Evolutionary conservation across 2,329 filamentous ascomycete genomes (phyloP).

Genomic region (Clarireedia sp.): DNA sequence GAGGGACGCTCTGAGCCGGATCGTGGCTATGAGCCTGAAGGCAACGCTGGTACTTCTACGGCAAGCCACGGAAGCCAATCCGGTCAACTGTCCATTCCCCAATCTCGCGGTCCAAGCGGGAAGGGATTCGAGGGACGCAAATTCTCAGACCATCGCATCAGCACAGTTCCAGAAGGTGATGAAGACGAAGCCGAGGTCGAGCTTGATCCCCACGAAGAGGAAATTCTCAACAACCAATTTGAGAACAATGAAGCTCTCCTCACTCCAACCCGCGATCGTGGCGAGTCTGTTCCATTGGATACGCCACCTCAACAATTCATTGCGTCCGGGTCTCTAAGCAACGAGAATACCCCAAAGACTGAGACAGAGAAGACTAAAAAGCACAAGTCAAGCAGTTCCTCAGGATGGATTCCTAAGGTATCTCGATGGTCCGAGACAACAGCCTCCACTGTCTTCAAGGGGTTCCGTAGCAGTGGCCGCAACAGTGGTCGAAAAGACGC

Average conservation of each 20-base stretch:
- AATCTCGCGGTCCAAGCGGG: conserved; percentile 35
- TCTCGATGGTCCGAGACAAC: conserved; percentile 98
- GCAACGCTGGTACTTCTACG: conserved; percentile 66
- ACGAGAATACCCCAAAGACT: conserved; percentile 66
- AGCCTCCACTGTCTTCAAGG: conserved; percentile 74
- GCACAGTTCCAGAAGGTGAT: conserved; percentile 77
- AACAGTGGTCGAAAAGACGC: conserved; percentile 44
- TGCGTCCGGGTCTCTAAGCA: conserved; percentile 45
- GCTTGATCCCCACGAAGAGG: conserved; percentile 37
- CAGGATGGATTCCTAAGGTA: conserved; percentile 77
- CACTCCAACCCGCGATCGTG: conserved; percentile 52
- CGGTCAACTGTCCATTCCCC: conserved; percentile 60
- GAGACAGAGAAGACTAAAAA: conserved; percentile 66
- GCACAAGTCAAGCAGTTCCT: conserved; percentile 79
- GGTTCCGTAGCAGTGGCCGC: conserved; percentile 59
- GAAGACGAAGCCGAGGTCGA: conserved; percentile 55
- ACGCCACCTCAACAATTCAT: conserved; percentile 49
- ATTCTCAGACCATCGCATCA: conserved; percentile 72
- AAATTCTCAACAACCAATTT: conserved; percentile 45
- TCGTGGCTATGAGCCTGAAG: conserved; percentile 76
- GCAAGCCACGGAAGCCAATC: conserved; percentile 67
- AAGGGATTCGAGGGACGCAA: conserved; percentile 35
- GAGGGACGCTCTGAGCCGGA: conserved; percentile 59
- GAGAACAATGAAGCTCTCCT: conserved; percentile 52
- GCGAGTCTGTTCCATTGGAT: conserved; percentile 45